A percentile compares a stretch with the other conserved stretches of the same genome.
phyloP scores from a whole-genome alignment of 306 rosid genomes.

The Sicyos edulis region DNA sequence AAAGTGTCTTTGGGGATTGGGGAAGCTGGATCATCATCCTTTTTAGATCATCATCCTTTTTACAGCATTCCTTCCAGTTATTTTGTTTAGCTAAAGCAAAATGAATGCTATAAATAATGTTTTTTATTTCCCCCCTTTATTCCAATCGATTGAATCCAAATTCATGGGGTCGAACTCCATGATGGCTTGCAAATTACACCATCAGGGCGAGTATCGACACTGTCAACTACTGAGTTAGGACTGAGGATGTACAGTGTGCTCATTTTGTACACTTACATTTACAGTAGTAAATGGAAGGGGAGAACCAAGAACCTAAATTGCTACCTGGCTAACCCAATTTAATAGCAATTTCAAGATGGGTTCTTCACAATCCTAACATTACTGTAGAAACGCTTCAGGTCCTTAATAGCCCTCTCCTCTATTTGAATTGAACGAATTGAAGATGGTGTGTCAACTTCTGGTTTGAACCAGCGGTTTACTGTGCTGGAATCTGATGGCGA shows the following conservation, averaged over 20 bases:
- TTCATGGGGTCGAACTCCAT: constrained; percentile 2
- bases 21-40: background rate
- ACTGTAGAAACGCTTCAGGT: constrained; percentile 87
- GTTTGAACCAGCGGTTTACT: constrained; percentile 86
- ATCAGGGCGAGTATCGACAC: constrained; percentile 9
- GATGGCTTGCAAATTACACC: constrained; percentile 16
- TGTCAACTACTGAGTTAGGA: constrained; percentile 15
- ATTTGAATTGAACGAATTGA: constrained; percentile 89
- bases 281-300: constrained; percentile 12
- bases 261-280: constrained; percentile 16
- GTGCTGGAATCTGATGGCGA: constrained; percentile 69
- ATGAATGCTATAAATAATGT: background rate
- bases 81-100: background rate
- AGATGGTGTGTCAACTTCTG: constrained; percentile 73
- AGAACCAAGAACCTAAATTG: constrained; percentile 15
- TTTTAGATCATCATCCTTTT: too few species aligned
- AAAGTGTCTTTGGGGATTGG: background rate
- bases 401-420: constrained; percentile 96
- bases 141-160: constrained; percentile 2
- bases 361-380: constrained; percentile 74
- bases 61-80: background rate
- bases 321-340: constrained; percentile 4
- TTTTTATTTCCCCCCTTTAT: background rate
- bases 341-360: constrained; percentile 26
- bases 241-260: constrained; percentile 21